Percentiles rank a stretch among this genome's conserved stretches.
Evolutionary conservation across 1,284 basidiomycete genomes (phyloP).

Genomic region (Apiotrichum domesticum): DNA sequence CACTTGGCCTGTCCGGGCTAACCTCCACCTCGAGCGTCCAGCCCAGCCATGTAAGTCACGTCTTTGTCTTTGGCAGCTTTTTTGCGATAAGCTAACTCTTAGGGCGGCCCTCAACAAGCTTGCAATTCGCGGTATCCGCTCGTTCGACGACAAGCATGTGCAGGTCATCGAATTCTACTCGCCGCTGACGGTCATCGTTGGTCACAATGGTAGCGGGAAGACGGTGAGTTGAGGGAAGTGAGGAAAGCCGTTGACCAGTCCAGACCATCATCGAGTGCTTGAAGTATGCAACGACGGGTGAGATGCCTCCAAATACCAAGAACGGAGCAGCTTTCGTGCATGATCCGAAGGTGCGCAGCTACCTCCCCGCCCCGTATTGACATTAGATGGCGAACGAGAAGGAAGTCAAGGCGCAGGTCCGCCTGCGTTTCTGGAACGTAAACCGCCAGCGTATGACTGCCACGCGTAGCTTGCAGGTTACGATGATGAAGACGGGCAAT

Average conservation of each 20-base stretch:
- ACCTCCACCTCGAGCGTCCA: too few relatives aligned
- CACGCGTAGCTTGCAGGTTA: constrained; percentile 86
- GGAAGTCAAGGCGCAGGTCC: constrained; percentile 97
- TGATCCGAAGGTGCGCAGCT: constrained; percentile 66
- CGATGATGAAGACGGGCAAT: constrained; percentile 77
- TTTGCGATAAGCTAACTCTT: too few relatives aligned
- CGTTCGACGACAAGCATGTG: constrained; percentile 90
- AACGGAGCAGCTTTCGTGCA: constrained; percentile 91
- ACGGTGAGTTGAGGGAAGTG: constrained; percentile 55
- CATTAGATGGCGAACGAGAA: constrained; percentile 87
- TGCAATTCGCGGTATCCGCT: constrained; percentile 65
- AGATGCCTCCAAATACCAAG: constrained; percentile 94
- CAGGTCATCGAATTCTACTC: constrained; percentile 95
- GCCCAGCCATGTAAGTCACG: too few relatives aligned
- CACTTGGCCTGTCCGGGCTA: too few relatives aligned
- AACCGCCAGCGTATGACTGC: constrained; percentile 86
- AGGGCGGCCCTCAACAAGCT: constrained; percentile 87
- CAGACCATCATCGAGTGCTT: constrained; percentile 96
- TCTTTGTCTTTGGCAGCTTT: too few relatives aligned
- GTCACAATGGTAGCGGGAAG: constrained; percentile 97
- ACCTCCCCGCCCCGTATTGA: neutral
- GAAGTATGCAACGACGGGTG: constrained; percentile 97
- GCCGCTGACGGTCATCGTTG: constrained; percentile 97
- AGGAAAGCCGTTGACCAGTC: constrained; percentile 49
- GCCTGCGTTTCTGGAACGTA: constrained; percentile 84